A percentile compares a stretch with the other conserved stretches of the same genome.
Conservation (phyloP, 2,329 filamentous ascomycete species). For the Colletotrichum sp. region DNA sequence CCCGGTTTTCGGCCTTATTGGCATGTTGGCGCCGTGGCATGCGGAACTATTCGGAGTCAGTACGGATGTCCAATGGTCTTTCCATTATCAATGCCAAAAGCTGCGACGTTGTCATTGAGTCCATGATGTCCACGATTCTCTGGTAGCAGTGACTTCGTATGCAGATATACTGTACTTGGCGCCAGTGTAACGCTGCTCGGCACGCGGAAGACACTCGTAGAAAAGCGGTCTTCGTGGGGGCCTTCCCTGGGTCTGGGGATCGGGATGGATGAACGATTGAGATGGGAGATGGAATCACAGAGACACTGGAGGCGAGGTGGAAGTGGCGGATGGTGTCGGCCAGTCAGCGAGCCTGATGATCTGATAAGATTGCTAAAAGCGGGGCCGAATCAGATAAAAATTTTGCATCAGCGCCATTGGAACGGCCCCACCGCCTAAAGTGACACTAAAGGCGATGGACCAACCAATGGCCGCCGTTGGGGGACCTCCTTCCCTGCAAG, state of each 20-base stretch:
- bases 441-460: neutral
- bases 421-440: neutral
- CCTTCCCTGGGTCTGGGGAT: neutral
- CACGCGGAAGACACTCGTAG: neutral
- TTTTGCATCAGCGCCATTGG: neutral
- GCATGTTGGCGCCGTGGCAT: neutral
- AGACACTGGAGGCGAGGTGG: neutral
- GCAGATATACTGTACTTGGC: neutral
- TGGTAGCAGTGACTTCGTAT: neutral
- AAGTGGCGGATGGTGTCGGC: neutral
- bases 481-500: neutral
- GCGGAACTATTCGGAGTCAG: neutral
- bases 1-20: neutral
- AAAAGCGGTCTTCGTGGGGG: neutral
- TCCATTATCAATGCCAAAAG: neutral
- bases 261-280: neutral
- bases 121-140: neutral
- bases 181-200: neutral
- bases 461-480: neutral
- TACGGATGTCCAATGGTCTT: fast-evolving
- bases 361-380: constrained; percentile 22
- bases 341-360: constrained; percentile 6
- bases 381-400: constrained; percentile 15
- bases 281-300: neutral
- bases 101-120: neutral